A percentile compares a stretch with the other conserved stretches of the same genome.
Evolutionary conservation across 257 asterid species (phyloP).

Genomic region (Solanum paucissectum): DNA sequence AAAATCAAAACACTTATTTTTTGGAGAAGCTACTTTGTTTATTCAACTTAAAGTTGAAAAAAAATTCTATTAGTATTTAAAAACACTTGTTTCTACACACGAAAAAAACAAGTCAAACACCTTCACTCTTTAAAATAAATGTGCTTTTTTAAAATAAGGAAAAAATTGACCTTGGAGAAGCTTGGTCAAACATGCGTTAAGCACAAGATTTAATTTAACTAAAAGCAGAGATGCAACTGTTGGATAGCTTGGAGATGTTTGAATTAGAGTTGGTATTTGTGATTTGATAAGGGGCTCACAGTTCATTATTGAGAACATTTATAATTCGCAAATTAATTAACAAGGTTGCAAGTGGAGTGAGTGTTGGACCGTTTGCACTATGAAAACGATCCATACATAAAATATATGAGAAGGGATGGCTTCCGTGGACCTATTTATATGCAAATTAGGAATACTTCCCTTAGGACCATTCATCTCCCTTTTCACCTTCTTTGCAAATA

Average conservation of each 20-base stretch:
- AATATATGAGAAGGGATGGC: too few relatives aligned
- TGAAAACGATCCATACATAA: too few relatives aligned
- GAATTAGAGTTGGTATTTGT: conserved; percentile 86
- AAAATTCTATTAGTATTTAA: neutral
- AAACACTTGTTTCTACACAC: neutral
- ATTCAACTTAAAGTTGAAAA: neutral
- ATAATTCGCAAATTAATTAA: neutral
- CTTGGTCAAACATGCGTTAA: neutral
- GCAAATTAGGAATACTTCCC: neutral
- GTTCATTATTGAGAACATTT: neutral
- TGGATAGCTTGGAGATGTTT: conserved; percentile 66
- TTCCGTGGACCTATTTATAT: neutral
- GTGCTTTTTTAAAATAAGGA: neutral
- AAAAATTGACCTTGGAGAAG: neutral
- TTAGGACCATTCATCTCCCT: neutral
- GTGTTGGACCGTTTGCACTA: neutral
- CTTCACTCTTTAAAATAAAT: neutral
- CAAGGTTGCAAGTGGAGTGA: neutral
- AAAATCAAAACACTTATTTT: neutral
- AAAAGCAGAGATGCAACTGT: conserved; percentile 44
- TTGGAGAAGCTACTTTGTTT: neutral
- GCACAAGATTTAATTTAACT: neutral
- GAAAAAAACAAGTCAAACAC: neutral
- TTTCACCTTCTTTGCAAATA: neutral
- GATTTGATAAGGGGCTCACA: conserved; percentile 70